These are phyloP conservation scores for Fusarium longipes DNA, from an alignment of 2,329 filamentous ascomycete species.

Conservation along the genomic window DNA sequence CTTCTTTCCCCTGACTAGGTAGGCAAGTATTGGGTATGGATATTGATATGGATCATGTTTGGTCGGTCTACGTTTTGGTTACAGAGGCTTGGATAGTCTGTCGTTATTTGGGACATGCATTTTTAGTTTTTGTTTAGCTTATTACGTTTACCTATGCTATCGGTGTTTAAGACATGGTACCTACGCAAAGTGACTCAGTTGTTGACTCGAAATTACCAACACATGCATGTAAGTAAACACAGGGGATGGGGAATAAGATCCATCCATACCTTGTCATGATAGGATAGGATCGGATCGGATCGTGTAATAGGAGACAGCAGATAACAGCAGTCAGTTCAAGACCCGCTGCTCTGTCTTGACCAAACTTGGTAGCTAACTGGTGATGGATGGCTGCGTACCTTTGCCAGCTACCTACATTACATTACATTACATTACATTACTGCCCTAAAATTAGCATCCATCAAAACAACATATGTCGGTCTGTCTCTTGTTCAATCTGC, in stretches of 20 bases:
- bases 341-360: background rate
- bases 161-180: constrained; percentile 14
- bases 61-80: constrained; percentile 5
- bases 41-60: background rate
- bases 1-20: constrained; percentile 26
- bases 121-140: background rate
- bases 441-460: constrained; percentile 20
- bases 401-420: background rate
- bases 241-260: background rate
- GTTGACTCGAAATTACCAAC: constrained; percentile 15
- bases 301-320: no score
- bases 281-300: no score
- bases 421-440: no score
- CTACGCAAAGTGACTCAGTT: constrained; percentile 16
- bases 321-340: no score
- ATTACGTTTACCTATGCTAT: background rate
- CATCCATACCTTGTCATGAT: no score
- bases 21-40: background rate
- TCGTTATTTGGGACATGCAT: constrained; percentile 1
- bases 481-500: constrained; percentile 1
- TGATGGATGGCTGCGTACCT: no score
- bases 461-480: background rate
- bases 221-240: constrained; percentile 1
- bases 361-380: no score
- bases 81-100: constrained; percentile 1